Base-by-base conservation (phyloP, 768 basidiomycete genomes). In the Macrolepiota albuminosa region DNA sequence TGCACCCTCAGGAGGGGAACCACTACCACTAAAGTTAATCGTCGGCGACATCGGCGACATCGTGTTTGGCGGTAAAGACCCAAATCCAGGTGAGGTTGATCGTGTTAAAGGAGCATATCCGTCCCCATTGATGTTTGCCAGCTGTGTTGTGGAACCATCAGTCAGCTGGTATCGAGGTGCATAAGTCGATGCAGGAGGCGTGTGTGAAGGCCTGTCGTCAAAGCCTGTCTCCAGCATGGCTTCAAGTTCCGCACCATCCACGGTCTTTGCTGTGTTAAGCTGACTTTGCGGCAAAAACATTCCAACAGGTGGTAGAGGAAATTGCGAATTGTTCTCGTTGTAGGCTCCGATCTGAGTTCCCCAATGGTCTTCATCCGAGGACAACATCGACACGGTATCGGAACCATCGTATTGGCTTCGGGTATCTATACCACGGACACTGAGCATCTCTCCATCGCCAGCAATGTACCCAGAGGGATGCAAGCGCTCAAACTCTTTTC, bases 341-440 rank as follows among this genome's bases (percentile, higher is more conserved):
- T 98, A 98, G 50, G 84, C 93, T 11, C 96, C 95, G 57, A 99
- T 94, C 71, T 99, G 95, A 4, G 84, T 78, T 3, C 95, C 94
- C 95, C 95, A 99, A 37, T 93, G 88, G 68, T 98, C 96, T 46
- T 96, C 95, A 39, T 98, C 96, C 9, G 93, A 91, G 4, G 91
- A 94, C 18, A 84, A 77, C 58, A 95, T 74, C 10, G 94, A 95
- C 49, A 84, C 70, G 1, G 90, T 86, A 69, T 96, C 94, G 11
- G 90, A 92, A 50, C 86, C 84, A 64, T 91, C 89, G 65, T 87
- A 87, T 66, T 87, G 84, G 64, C 81, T 85, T 46, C 81, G 78
- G 14, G 78, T 69, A 61, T 87, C 85, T 48, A 76, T 49, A 16
- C 64, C 70, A 31, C 78, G 80, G 13, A 84, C 84, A 55, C 78